Base-by-base conservation (phyloP, 805 yeast genomes). In the Wickerhamomyces canadensis region DNA sequence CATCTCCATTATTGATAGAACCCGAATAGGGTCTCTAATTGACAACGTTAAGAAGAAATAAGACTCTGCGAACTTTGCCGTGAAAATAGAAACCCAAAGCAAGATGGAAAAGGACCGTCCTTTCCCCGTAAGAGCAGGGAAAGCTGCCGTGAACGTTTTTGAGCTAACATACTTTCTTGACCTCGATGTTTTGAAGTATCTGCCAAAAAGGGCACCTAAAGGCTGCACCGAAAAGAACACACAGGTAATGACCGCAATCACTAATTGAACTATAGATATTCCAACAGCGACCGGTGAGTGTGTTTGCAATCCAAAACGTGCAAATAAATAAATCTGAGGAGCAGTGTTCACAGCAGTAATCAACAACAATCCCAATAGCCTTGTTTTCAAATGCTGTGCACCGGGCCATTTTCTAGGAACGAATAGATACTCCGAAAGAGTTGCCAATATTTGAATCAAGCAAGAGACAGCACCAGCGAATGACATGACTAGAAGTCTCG, bases 401-500 rank as follows among this genome's bases (percentile, higher is more conserved):
- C 93, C 94, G 0, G 84, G 76, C 80, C 83, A 83, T 29, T 65
- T 61, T 37, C 91, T 62, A 1, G 95, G 91, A 15, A 84, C 80
- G 56, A 80, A 83, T 0, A 60, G 36, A 40, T 67, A 62, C 55
- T 85, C 95, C 12, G 76, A 66, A 0, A 77, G 3, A 0, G 82
- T 65, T 0, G 87, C 81, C 3, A 72, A 3, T 1, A 84, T 46
- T 42, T 79, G 78, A 14, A 84, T 68, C 4, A 77, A 30, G 19
- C 79, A 70, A 0, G 85, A 77, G 12, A 82, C 52, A 0, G 76
- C 62, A 0, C 95, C 94, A 1, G 87, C 87, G 1, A 84, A 47
- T 0, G 91, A 72, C 54, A 84, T 70, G 0, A 76, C 71, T 0
- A 87, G 63, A 11, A 80, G 49, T 18, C 70, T 64, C 1, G 77